Conservation (phyloP, 23 red algal species). For the Pyropia haitanensis region DNA sequence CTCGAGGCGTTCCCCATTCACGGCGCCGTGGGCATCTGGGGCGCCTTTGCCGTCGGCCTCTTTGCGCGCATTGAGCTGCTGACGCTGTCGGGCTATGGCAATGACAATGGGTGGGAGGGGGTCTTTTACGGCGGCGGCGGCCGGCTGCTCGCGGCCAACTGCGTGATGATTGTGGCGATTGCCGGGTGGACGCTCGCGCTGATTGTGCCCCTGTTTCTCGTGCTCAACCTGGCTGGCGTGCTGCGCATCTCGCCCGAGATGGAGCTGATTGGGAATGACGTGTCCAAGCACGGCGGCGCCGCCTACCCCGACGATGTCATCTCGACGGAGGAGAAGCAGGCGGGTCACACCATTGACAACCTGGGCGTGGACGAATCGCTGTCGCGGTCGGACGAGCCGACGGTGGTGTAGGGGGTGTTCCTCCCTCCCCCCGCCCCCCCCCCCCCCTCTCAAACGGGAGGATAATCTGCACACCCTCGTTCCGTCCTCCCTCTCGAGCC, state of each 20-base stretch:
- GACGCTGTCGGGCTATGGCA: slow-evolving; percentile 1
- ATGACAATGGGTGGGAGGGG: slow-evolving; percentile 3
- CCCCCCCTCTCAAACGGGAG: no score
- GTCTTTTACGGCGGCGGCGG: slow-evolving; percentile 35
- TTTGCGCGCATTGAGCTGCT: slow-evolving; percentile 7
- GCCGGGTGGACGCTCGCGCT: slow-evolving; percentile 42
- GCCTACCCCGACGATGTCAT: slow-evolving; percentile 41
- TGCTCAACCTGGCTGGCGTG: slow-evolving; percentile 47
- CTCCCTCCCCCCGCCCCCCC: no score
- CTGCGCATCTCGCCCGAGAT: slow-evolving; percentile 67
- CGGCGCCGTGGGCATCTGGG: slow-evolving; percentile 40
- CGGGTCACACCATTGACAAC: slow-evolving; percentile 23
- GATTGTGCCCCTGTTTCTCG: slow-evolving; percentile 60
- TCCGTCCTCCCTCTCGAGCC: no score
- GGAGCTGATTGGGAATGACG: slow-evolving; percentile 80
- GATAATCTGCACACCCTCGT: no score
- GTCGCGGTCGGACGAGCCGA: background rate
- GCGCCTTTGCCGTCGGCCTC: slow-evolving; percentile 22
- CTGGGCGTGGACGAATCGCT: slow-evolving; percentile 36
- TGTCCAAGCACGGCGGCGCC: slow-evolving; percentile 22
- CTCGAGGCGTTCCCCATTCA: slow-evolving; percentile 50
- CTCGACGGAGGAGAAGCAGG: slow-evolving; percentile 27
- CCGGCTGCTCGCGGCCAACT: slow-evolving; percentile 47
- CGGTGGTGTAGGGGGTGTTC: no score
- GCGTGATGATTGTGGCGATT: slow-evolving; percentile 54